A percentile compares a stretch with the other conserved stretches of the same genome.
These are phyloP conservation scores for Corymbia citriodora DNA, from an alignment of 441 rosid genomes.

Conservation along the genomic window DNA sequence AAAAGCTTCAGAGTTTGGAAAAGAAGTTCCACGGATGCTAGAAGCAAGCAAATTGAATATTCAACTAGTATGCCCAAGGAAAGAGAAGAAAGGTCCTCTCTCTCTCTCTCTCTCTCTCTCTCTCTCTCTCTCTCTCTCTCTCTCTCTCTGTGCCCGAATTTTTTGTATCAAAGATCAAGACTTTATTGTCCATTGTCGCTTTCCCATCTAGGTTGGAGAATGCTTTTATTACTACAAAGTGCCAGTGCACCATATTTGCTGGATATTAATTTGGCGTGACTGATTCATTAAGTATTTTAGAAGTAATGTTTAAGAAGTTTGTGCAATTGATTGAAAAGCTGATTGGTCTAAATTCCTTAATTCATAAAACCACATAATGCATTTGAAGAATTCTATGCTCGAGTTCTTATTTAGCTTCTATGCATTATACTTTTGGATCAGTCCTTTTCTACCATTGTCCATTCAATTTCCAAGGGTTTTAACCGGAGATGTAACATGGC, in stretches of 20 bases:
- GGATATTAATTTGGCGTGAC: not conserved
- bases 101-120: slow-evolving; percentile 6
- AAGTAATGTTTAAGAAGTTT: not conserved
- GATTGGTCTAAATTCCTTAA: not conserved
- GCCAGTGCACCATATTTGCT: not conserved
- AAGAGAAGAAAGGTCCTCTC: slow-evolving; percentile 40
- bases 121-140: not conserved
- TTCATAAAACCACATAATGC: not conserved
- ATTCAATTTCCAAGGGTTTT: not conserved
- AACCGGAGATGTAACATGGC: slow-evolving; percentile 8
- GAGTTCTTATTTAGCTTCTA: not conserved
- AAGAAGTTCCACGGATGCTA: slow-evolving; percentile 97
- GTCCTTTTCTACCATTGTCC: not conserved
- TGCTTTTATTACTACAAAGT: not conserved
- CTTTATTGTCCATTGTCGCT: not conserved
- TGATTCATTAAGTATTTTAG: not conserved
- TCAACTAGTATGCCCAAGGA: slow-evolving; percentile 52
- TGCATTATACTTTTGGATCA: not conserved
- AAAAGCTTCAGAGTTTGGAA: slow-evolving; percentile 90
- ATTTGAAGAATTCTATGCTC: not conserved
- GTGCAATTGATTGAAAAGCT: not conserved
- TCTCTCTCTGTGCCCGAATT: not conserved
- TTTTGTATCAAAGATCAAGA: not conserved
- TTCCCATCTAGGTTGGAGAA: not conserved
- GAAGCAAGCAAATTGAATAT: slow-evolving; percentile 91